Conservation (phyloP, 805 yeast genomes). For the Metschnikowia similis region DNA sequence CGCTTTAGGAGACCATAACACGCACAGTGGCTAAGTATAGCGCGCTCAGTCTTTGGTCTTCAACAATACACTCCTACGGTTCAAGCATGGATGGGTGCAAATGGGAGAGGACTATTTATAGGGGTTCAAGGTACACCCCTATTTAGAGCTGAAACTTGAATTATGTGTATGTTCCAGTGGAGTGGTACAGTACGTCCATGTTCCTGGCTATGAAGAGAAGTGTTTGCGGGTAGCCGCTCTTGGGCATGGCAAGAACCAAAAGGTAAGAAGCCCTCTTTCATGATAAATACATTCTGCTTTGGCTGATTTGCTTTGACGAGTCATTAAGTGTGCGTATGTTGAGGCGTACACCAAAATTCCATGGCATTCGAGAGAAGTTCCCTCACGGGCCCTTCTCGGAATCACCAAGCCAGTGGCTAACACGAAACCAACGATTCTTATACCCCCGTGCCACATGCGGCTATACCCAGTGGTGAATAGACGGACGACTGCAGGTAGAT, state of each 20-base stretch:
- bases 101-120: too few relatives aligned
- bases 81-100: too few relatives aligned
- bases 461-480: slow-evolving; percentile 1
- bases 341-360: neutral
- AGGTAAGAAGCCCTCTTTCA: neutral
- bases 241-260: slow-evolving; percentile 50
- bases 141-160: too few relatives aligned
- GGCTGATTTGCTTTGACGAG: neutral
- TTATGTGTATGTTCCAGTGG: too few relatives aligned
- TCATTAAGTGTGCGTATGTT: neutral
- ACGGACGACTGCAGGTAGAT: neutral
- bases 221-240: slow-evolving; percentile 65
- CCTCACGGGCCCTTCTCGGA: slow-evolving; percentile 44
- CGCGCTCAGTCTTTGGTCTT: too few relatives aligned
- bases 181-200: slow-evolving; percentile 61
- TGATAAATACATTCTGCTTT: too few relatives aligned
- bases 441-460: slow-evolving; percentile 28
- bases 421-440: slow-evolving; percentile 47
- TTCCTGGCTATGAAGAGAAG: slow-evolving; percentile 77
- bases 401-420: slow-evolving; percentile 57
- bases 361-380: slow-evolving; percentile 7
- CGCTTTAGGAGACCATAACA: too few relatives aligned
- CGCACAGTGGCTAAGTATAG: too few relatives aligned
- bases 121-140: too few relatives aligned
- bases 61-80: too few relatives aligned